phyloP scores from a whole-genome alignment of 345 rosid species.

The Murraya koenigii region DNA sequence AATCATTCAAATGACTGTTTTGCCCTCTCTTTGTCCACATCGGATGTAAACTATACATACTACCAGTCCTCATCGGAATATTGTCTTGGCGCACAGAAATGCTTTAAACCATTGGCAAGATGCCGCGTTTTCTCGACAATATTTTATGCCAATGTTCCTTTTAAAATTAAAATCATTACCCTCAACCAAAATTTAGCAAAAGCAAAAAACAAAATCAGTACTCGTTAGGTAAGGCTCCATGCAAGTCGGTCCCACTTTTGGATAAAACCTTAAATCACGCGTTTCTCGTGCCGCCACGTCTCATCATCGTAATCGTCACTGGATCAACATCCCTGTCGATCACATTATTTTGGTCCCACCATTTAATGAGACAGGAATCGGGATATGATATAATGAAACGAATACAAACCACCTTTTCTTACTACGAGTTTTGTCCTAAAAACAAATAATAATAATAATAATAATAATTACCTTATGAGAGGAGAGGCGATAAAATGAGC shows the following conservation, averaged over 20 bases:
- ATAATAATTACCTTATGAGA: neutral
- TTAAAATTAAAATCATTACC: too few relatives aligned
- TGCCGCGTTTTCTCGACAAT: slow-evolving; percentile 37
- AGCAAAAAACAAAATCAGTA: neutral
- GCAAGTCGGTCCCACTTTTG: slow-evolving; percentile 26
- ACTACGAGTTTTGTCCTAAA: neutral
- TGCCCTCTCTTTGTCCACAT: neutral
- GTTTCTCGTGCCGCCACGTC: slow-evolving; percentile 15
- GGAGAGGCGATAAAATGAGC: neutral
- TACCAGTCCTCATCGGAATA: neutral
- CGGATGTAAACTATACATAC: neutral
- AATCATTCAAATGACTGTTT: neutral
- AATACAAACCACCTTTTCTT: too few relatives aligned
- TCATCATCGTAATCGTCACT: neutral
- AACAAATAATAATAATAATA: neutral
- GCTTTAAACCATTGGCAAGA: slow-evolving; percentile 32
- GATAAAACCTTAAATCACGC: slow-evolving; percentile 8
- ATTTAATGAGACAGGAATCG: neutral
- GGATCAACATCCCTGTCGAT: neutral
- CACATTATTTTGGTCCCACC: neutral
- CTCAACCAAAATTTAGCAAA: too few relatives aligned
- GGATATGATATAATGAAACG: neutral
- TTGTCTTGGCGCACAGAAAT: neutral
- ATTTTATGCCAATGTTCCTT: neutral
- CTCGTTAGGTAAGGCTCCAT: neutral